Conservation (phyloP, 2,329 filamentous ascomycete genomes). For the Cladophialophora bantiana region DNA sequence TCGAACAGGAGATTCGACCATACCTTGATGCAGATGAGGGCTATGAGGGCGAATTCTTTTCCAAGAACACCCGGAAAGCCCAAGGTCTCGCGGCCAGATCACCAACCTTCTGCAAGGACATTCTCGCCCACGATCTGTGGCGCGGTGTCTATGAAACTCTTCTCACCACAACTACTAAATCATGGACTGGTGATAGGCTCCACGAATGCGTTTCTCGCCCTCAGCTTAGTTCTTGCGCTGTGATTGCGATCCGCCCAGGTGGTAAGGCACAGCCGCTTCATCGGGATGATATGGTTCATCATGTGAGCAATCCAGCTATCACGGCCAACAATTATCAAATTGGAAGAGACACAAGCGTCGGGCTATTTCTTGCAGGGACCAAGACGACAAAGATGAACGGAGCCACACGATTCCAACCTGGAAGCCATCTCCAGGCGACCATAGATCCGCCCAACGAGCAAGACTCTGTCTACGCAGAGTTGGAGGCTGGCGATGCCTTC, state of each 20-base stretch:
- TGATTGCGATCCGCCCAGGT: slow-evolving; percentile 42
- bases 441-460: slow-evolving; percentile 20
- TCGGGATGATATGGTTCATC: slow-evolving; percentile 42
- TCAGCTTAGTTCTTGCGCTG: slow-evolving; percentile 43
- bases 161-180: slow-evolving; percentile 27
- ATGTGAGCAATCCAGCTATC: slow-evolving; percentile 29
- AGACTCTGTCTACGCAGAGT: slow-evolving; percentile 20
- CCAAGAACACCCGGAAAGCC: slow-evolving; percentile 39
- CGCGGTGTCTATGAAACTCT: slow-evolving; percentile 29
- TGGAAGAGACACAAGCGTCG: slow-evolving; percentile 16
- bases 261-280: slow-evolving; percentile 39
- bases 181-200: slow-evolving; percentile 20
- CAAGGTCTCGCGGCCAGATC: slow-evolving; percentile 38
- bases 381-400: slow-evolving; percentile 42
- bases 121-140: slow-evolving; percentile 35
- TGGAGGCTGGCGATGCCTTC: slow-evolving; percentile 46
- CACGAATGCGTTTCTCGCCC: slow-evolving; percentile 23
- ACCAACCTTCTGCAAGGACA: slow-evolving; percentile 28
- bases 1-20: slow-evolving; percentile 20
- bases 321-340: slow-evolving; percentile 11
- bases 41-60: slow-evolving; percentile 38
- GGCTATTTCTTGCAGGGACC: slow-evolving; percentile 28
- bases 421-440: slow-evolving; percentile 21
- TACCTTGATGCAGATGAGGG: slow-evolving; percentile 33
- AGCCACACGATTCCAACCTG: slow-evolving; percentile 38